Evolutionary conservation across 805 yeast genomes (phyloP).

Genomic region (Candida parachauliodes): DNA sequence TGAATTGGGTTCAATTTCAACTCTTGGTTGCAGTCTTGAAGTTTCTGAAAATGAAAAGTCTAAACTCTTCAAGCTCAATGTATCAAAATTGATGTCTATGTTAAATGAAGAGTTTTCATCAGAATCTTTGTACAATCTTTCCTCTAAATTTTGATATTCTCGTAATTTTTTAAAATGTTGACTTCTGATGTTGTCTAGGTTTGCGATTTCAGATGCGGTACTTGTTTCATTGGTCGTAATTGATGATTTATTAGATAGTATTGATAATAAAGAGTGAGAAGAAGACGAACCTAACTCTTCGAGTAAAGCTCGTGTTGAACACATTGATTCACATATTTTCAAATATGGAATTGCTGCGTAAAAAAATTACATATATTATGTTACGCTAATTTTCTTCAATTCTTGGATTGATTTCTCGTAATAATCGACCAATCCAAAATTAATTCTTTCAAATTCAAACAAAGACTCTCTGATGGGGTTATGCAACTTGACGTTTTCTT

Average conservation of each 20-base stretch:
- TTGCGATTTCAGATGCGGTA: not conserved
- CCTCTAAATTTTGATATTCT: constrained; percentile 7
- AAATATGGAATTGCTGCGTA: no score
- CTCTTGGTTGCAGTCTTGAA: not conserved
- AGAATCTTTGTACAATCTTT: not conserved
- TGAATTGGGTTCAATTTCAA: not conserved
- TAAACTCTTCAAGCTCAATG: constrained; percentile 8
- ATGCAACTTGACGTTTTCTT: constrained; percentile 4
- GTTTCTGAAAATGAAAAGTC: not conserved
- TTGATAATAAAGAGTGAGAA: constrained; percentile 1
- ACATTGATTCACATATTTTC: not conserved
- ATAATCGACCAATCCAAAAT: constrained; percentile 1
- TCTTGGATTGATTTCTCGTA: not conserved
- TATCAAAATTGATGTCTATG: constrained; percentile 6
- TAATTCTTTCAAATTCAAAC: constrained; percentile 7
- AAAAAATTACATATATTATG: not conserved
- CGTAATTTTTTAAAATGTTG: not conserved
- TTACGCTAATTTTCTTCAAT: constrained; percentile 6
- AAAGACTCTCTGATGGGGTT: constrained; percentile 7
- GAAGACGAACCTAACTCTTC: constrained; percentile 1
- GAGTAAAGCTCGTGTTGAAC: not conserved
- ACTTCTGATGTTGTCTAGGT: not conserved
- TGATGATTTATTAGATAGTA: not conserved
- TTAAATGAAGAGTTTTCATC: not conserved
- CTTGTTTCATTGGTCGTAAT: not conserved